Evolutionary conservation across 345 rosid species (phyloP), one percentile per base, ranked within the genome.

Genomic region (Corchorus capsularis): DNA sequence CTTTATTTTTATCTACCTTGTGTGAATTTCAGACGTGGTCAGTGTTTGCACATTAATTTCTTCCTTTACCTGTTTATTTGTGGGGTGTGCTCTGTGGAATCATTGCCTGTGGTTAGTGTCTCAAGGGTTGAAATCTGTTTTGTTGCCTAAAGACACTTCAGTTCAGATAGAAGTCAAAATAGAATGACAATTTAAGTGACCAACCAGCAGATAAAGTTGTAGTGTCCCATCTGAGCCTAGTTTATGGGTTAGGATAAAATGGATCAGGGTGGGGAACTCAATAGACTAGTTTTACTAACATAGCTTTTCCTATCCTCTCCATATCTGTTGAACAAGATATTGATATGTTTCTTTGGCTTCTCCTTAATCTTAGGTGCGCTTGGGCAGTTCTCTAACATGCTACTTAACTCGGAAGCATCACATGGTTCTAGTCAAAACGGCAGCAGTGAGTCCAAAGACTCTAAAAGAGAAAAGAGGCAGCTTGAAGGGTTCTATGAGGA

Each of bases 401-500:
- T 85, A 83, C 60, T 85, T 71, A 85, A 89, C 81, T 49, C 86
- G 77, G 90, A 87, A 68, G 75, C 82, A 52, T 61, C 86, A 9
- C 32, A 78, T 72, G 80, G 77, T 66, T 61, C 84, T 74, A 75
- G 54, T 77, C 68, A 79, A 86, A 81, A 78, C 61, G 79, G 59
- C 63, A 77, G 70, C 76, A 69, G 70, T 55, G 84, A 77, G 63
- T 78, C 80, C 45, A 76, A 80, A 73, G 83, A 77, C 71, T 45
- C 80, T n/a, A 88, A 80, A 78, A 82, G 76, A 77, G 83, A 86
- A 75, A 84, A 47, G 56, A 82, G 79, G 78, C 72, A 69, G 69
- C 82, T 80, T 56, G 83, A 87, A 83, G 90, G 91, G 70, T 93
- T 95, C 80, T 92, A 88, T 61, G 93, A 83, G 83, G 99, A 95